A percentile compares a stretch with the other conserved stretches of the same genome.
Evolutionary conservation across 2,329 filamentous ascomycete species (phyloP).

Genomic region (Claviceps sp.): DNA sequence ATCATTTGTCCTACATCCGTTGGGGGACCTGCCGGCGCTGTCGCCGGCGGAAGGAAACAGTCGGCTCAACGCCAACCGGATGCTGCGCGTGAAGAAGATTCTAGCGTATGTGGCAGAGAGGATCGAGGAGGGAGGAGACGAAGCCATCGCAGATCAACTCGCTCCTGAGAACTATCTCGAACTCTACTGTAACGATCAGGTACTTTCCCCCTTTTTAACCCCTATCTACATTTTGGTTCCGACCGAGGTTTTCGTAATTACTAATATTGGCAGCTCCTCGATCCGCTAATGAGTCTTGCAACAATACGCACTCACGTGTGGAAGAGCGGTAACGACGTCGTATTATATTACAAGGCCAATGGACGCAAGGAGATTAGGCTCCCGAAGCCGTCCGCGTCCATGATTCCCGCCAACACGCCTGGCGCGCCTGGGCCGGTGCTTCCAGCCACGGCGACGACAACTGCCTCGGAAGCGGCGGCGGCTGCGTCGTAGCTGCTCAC

Average conservation of each 20-base stretch:
- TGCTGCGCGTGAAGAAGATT: slow-evolving; percentile 93
- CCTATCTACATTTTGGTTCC: no score
- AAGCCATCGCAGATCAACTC: slow-evolving; percentile 45
- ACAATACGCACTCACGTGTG: slow-evolving; percentile 85
- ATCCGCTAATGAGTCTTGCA: slow-evolving; percentile 80
- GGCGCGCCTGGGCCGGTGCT: slow-evolving; percentile 10
- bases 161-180: slow-evolving; percentile 89
- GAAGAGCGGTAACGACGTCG: slow-evolving; percentile 87
- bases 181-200: slow-evolving; percentile 86
- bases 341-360: slow-evolving; percentile 84
- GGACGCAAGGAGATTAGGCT: slow-evolving; percentile 53
- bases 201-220: slow-evolving; percentile 23
- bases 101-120: slow-evolving; percentile 82
- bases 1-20: slow-evolving; percentile 79
- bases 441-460: slow-evolving; percentile 6
- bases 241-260: no score
- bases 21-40: slow-evolving; percentile 61
- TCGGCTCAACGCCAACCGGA: slow-evolving; percentile 87
- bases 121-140: slow-evolving; percentile 59
- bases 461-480: slow-evolving; percentile 8
- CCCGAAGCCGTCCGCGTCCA: slow-evolving; percentile 3
- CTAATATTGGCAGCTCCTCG: slow-evolving; percentile 38
- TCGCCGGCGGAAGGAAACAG: slow-evolving; percentile 69
- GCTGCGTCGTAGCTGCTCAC: background rate
- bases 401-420: slow-evolving; percentile 11